Percentiles rank a stretch among this genome's conserved stretches.
Evolutionary conservation across 1,284 basidiomycete genomes (phyloP).

Genomic region (Ustilago sp.): DNA sequence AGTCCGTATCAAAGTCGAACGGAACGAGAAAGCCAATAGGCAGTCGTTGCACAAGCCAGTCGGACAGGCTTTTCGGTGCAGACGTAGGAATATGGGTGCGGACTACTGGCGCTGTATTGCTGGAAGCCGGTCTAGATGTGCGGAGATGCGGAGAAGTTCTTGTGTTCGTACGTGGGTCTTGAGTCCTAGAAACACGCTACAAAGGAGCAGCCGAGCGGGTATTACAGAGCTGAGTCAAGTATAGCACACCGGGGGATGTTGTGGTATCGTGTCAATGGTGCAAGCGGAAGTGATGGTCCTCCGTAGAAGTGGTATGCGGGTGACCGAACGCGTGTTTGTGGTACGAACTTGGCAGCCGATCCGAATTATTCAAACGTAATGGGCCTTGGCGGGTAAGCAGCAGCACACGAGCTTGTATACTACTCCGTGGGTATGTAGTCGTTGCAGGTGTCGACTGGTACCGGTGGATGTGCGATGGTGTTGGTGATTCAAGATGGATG

Average conservation of each 20-base stretch:
- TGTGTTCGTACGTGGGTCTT: not conserved
- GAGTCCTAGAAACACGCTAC: not conserved
- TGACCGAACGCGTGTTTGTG: not conserved
- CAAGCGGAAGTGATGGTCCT: not conserved
- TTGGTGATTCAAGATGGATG: not conserved
- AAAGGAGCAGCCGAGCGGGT: not conserved
- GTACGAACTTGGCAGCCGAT: not conserved
- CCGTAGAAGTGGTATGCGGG: not conserved
- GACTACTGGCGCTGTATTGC: conserved; percentile 3
- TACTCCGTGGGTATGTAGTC: not conserved
- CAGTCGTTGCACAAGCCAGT: not conserved
- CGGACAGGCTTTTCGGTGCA: not conserved
- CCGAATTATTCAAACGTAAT: not conserved
- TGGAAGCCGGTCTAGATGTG: not conserved
- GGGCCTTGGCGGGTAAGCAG: not conserved
- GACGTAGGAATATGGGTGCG: not conserved
- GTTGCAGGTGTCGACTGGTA: not conserved
- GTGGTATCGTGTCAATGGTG: not conserved
- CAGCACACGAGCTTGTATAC: not conserved
- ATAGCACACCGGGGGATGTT: not conserved
- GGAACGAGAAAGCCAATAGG: not conserved
- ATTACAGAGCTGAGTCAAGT: not conserved
- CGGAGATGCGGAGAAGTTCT: not conserved
- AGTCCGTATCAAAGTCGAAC: conserved; percentile 7
- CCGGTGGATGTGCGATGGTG: not conserved